phyloP scores from a whole-genome alignment of 768 basidiomycete genomes.

The Collybiopsis luxurians region DNA sequence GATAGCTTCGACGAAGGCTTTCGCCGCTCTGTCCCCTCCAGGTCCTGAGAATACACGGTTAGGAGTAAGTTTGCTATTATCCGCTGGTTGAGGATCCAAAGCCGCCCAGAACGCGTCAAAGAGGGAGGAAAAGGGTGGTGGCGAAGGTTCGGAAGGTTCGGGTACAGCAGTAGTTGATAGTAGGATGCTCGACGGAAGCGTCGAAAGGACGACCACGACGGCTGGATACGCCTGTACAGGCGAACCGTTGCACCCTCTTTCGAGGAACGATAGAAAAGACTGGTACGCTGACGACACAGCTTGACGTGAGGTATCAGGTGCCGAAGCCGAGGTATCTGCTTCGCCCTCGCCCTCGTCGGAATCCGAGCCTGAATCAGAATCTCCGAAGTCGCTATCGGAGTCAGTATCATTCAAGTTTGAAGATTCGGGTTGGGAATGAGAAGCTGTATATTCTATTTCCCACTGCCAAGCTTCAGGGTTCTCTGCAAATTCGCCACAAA shows the following conservation, averaged over 20 bases:
- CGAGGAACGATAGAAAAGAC: constrained; percentile 79
- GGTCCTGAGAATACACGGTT: constrained; percentile 22
- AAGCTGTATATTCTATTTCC: constrained; percentile 3
- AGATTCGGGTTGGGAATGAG: neutral
- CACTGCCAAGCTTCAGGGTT: constrained; percentile 1
- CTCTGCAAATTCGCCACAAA: neutral
- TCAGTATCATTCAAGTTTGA: neutral
- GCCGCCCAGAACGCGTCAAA: constrained; percentile 85
- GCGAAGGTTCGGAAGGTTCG: constrained; percentile 26
- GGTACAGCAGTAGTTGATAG: neutral
- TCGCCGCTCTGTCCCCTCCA: constrained; percentile 50
- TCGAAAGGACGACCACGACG: constrained; percentile 77
- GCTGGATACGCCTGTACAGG: constrained; percentile 81
- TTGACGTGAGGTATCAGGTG: neutral
- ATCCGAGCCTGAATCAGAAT: neutral
- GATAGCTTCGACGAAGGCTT: constrained; percentile 66
- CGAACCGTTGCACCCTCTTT: constrained; percentile 75
- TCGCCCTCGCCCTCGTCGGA: neutral
- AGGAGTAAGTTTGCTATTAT: constrained; percentile 39
- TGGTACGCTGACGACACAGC: constrained; percentile 40
- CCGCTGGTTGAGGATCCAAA: constrained; percentile 35
- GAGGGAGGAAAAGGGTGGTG: constrained; percentile 42
- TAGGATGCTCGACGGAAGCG: constrained; percentile 57
- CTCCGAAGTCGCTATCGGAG: neutral
- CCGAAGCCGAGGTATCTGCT: neutral